Percentiles rank a stretch among this genome's conserved stretches.
phyloP scores from a whole-genome alignment of 345 rosid species.

The Conringia planisiliqua region DNA sequence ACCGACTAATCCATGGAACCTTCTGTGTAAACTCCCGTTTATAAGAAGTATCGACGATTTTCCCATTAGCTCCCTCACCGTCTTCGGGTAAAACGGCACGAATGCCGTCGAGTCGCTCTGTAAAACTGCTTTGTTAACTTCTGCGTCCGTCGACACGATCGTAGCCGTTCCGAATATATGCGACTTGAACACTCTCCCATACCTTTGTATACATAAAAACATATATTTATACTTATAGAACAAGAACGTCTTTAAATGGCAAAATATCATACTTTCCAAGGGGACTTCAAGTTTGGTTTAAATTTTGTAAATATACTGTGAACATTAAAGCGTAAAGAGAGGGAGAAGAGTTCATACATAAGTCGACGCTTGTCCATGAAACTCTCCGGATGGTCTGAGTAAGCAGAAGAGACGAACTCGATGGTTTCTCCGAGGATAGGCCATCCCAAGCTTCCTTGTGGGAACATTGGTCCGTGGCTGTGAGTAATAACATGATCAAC shows the following conservation, averaged over 20 bases:
- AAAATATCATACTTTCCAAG: background rate
- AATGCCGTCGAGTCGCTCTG: conserved; percentile 80
- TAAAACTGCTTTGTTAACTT: conserved; percentile 73
- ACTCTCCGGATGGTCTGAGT: conserved; percentile 80
- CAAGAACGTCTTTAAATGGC: background rate
- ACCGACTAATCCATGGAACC: conserved; percentile 87
- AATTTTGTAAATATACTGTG: background rate
- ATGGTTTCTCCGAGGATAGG: conserved; percentile 88
- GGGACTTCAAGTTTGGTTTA: background rate
- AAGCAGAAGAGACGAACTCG: conserved; percentile 78
- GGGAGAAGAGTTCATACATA: conserved; percentile 37
- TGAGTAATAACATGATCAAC: background rate
- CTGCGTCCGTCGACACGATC: conserved; percentile 89
- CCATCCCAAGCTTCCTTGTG: conserved; percentile 80
- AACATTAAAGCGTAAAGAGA: background rate
- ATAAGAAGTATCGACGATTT: conserved; percentile 83
- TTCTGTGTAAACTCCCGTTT: conserved; percentile 81
- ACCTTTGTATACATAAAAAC: conserved; percentile 37
- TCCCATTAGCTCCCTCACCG: conserved; percentile 94
- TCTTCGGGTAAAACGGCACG: conserved; percentile 91
- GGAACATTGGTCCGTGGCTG: conserved; percentile 34
- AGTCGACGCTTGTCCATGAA: conserved; percentile 85
- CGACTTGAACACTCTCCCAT: conserved; percentile 95
- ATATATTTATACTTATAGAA: background rate
- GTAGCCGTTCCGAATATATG: conserved; percentile 88